Conservation (phyloP, 2,329 filamentous ascomycete species). For the Xylaria hypoxylon region DNA sequence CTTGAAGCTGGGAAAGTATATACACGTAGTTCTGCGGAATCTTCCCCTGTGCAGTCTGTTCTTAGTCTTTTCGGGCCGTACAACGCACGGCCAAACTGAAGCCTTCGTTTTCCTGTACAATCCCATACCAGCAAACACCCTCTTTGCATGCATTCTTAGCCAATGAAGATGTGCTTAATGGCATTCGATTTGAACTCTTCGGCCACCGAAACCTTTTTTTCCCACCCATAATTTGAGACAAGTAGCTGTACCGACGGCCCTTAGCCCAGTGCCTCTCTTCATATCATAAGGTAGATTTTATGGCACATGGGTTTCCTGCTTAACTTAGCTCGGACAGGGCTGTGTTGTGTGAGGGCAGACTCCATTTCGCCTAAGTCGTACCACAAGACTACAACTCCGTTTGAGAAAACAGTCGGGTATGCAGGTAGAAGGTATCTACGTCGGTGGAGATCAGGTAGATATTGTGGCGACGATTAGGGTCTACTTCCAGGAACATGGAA, state of each 20-base stretch:
- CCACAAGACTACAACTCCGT: neutral
- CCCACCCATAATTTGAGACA: neutral
- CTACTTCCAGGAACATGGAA: neutral
- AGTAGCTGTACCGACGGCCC: neutral
- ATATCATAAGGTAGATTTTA: neutral
- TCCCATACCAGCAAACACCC: neutral
- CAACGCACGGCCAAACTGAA: neutral
- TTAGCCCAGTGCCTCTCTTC: neutral
- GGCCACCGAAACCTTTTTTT: constrained; percentile 20
- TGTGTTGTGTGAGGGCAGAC: neutral
- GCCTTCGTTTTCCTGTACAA: neutral
- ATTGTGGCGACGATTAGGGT: neutral
- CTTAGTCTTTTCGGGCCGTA: constrained; percentile 6
- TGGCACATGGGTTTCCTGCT: neutral
- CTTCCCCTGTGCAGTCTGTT: neutral
- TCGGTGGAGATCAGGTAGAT: neutral
- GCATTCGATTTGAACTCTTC: neutral
- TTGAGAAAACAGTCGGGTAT: neutral
- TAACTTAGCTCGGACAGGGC: neutral
- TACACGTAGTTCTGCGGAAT: neutral
- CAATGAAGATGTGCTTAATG: neutral
- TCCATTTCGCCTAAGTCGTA: neutral
- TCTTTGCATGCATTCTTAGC: neutral
- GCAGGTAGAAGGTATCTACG: neutral
- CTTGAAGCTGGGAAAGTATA: constrained; percentile 3